A percentile compares a stretch with the other conserved stretches of the same genome.
Evolutionary conservation across 2,329 filamentous ascomycete genomes (phyloP).

Genomic region (Tetracladium maxilliforme): DNA sequence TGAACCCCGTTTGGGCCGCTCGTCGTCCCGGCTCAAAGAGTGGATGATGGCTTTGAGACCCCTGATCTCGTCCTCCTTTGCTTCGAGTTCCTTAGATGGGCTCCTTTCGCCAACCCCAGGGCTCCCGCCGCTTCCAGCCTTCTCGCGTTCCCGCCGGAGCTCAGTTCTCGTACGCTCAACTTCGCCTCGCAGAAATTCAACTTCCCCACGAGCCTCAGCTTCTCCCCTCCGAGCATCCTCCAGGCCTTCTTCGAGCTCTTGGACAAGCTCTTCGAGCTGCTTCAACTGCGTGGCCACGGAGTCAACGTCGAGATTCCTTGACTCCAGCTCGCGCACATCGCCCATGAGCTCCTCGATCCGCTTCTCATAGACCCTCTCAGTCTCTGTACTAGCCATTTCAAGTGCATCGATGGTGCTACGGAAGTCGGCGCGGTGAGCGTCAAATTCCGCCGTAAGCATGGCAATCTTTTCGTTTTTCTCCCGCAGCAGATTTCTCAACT

Average conservation of each 20-base stretch:
- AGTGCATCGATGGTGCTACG: constrained; percentile 92
- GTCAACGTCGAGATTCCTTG: constrained; percentile 78
- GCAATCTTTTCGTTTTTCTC: constrained; percentile 97
- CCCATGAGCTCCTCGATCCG: constrained; percentile 75
- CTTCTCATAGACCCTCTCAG: constrained; percentile 88
- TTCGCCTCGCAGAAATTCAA: constrained; percentile 88
- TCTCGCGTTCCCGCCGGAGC: constrained; percentile 75
- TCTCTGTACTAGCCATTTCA: constrained; percentile 90
- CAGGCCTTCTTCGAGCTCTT: constrained; percentile 89
- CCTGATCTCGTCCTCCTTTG: constrained; percentile 93
- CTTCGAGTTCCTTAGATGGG: constrained; percentile 63
- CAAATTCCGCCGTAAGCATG: constrained; percentile 86
- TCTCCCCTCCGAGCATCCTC: constrained; percentile 91
- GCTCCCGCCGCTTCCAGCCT: constrained; percentile 53
- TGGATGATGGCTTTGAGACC: constrained; percentile 97
- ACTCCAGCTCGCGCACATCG: constrained; percentile 71
- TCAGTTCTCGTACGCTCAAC: constrained; percentile 85
- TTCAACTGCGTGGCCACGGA: constrained; percentile 83
- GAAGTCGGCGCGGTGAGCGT: constrained; percentile 89
- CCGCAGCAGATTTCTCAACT: constrained; percentile 67
- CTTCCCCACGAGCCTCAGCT: constrained; percentile 87
- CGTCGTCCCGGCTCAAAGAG: constrained; percentile 68
- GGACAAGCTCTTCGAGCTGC: constrained; percentile 88
- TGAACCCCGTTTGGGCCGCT: background rate
- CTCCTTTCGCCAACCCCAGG: constrained; percentile 29